Conservation (phyloP, 2,329 filamentous ascomycete genomes). For the Nemania serpens region DNA sequence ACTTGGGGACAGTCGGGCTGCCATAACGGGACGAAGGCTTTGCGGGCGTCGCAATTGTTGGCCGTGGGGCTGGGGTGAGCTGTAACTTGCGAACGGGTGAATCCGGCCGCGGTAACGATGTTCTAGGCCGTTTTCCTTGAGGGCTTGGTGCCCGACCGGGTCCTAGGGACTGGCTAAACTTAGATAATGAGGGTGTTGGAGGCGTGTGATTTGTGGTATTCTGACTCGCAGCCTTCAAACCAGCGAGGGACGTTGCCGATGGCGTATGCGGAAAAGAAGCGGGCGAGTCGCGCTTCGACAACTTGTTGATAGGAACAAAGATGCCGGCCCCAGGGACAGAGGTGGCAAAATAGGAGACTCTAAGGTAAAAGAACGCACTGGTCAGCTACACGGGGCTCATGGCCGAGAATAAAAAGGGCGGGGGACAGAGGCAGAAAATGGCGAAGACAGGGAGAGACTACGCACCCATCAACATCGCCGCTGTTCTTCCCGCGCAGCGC, state of each 20-base stretch:
- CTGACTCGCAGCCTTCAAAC: constrained; percentile 58
- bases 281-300: constrained; percentile 67
- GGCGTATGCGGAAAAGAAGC: constrained; percentile 67
- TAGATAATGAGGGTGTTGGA: constrained; percentile 68
- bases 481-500: constrained; percentile 89
- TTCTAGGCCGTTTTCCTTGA: constrained; percentile 70
- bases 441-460: background rate
- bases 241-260: constrained; percentile 63
- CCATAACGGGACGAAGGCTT: constrained; percentile 62
- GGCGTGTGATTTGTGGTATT: constrained; percentile 66
- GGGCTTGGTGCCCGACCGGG: constrained; percentile 75
- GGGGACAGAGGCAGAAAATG: background rate
- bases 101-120: constrained; percentile 84
- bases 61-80: constrained; percentile 63
- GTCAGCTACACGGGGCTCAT: constrained; percentile 25
- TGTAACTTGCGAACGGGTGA: constrained; percentile 77
- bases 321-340: constrained; percentile 82
- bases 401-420: background rate
- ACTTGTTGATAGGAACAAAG: constrained; percentile 86
- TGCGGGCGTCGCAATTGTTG: constrained; percentile 61
- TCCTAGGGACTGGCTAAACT: constrained; percentile 88
- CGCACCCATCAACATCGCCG: constrained; percentile 90
- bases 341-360: constrained; percentile 80
- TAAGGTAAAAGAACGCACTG: constrained; percentile 41
- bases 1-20: constrained; percentile 65